These are phyloP conservation scores for Aureobasidium sp. DNA, from an alignment of 2,329 filamentous ascomycete genomes.

Conservation along the genomic window DNA sequence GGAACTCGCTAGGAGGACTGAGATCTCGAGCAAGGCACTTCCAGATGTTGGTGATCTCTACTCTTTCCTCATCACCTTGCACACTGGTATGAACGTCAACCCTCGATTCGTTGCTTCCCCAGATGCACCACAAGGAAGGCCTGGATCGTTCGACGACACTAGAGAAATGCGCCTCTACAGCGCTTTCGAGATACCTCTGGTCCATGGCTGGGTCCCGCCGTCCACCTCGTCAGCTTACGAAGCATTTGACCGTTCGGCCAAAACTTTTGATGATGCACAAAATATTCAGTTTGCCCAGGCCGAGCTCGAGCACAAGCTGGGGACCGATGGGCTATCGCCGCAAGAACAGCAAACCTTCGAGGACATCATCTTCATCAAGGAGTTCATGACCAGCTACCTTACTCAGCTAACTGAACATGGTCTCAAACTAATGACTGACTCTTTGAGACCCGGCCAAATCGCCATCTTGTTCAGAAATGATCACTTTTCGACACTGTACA, in stretches of 20 bases:
- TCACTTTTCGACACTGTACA: constrained; percentile 90
- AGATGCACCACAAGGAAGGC: constrained; percentile 31
- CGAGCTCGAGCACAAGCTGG: constrained; percentile 73
- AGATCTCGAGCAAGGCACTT: constrained; percentile 50
- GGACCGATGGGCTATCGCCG: constrained; percentile 52
- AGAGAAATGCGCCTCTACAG: constrained; percentile 84
- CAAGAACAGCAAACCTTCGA: constrained; percentile 73
- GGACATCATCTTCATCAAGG: constrained; percentile 76
- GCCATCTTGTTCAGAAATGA: constrained; percentile 95
- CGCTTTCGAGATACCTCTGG: constrained; percentile 76
- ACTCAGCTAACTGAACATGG: constrained; percentile 84
- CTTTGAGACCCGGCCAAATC: constrained; percentile 65
- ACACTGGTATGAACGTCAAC: constrained; percentile 98
- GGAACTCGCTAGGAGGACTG: constrained; percentile 69
- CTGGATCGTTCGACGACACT: constrained; percentile 81
- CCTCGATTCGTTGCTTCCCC: constrained; percentile 67
- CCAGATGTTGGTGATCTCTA: constrained; percentile 87
- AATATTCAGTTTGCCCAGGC: constrained; percentile 82
- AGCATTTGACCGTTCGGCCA: constrained; percentile 64
- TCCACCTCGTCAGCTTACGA: constrained; percentile 55
- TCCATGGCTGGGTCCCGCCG: constrained; percentile 88
- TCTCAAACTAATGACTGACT: constrained; percentile 61
- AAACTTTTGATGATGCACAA: constrained; percentile 86
- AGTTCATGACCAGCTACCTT: constrained; percentile 67
- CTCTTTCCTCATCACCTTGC: constrained; percentile 74